A percentile compares a stretch with the other conserved stretches of the same genome.
Conservation (phyloP, 805 yeast genomes). For the Pichia thaimueangensis region DNA sequence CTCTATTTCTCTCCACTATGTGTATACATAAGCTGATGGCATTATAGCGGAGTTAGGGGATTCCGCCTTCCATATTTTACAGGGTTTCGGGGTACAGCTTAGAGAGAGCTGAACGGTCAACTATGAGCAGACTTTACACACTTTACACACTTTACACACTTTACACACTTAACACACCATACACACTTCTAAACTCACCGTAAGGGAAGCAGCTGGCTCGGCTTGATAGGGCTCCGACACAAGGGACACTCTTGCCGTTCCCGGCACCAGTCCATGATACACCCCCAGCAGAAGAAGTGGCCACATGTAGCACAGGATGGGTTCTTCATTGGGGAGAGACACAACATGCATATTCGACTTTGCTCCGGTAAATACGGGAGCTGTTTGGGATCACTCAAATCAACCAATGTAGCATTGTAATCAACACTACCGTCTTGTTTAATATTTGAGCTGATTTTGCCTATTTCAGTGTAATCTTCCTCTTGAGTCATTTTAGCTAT, state of each 20-base stretch:
- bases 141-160: no score
- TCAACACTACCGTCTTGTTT: no score
- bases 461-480: conserved; percentile 6
- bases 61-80: no score
- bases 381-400: conserved; percentile 47
- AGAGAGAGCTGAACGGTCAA: no score
- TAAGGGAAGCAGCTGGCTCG: conserved; percentile 57
- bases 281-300: conserved; percentile 88
- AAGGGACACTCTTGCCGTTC: conserved; percentile 88
- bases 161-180: no score
- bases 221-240: conserved; percentile 66
- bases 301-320: conserved; percentile 91
- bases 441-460: no score
- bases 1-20: no score
- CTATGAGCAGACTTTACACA: no score
- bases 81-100: no score
- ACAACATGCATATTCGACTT: conserved; percentile 77
- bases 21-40: no score
- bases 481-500: conserved; percentile 1
- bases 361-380: conserved; percentile 64
- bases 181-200: no score
- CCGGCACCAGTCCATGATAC: conserved; percentile 83
- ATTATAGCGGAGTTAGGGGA: no score
- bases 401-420: conserved; percentile 28
- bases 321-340: conserved; percentile 69